Evolutionary conservation across 306 rosid genomes (phyloP).

Genomic region (Sicyos edulis): DNA sequence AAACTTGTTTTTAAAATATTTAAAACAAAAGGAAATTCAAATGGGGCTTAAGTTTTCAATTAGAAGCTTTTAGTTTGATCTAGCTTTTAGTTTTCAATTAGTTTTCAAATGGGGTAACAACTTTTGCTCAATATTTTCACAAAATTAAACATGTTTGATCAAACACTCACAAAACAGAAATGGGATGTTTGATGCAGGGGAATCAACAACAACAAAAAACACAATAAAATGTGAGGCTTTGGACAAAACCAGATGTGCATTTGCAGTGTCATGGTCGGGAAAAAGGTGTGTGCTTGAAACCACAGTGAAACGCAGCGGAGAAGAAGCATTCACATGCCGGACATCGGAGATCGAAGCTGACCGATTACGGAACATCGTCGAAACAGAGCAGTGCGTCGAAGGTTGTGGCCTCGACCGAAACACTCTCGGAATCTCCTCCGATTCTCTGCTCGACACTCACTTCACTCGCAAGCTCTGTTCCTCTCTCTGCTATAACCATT

Average conservation of each 20-base stretch:
- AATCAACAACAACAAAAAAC: background rate
- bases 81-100: too few species aligned
- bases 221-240: background rate
- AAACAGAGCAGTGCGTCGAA: conserved; percentile 50
- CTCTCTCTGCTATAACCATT: conserved; percentile 46
- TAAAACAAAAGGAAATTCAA: too few species aligned
- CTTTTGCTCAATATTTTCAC: too few species aligned
- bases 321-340: conserved; percentile 61
- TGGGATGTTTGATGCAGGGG: background rate
- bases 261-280: conserved; percentile 56
- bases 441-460: conserved; percentile 54
- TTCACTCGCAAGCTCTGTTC: conserved; percentile 68
- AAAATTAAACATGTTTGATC: too few species aligned
- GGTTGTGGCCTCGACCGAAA: conserved; percentile 66
- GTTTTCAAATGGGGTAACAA: too few species aligned
- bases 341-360: conserved; percentile 71
- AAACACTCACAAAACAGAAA: too few species aligned
- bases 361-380: conserved; percentile 50
- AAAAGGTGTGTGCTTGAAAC: conserved; percentile 82
- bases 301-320: conserved; percentile 49
- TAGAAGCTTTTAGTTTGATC: too few species aligned
- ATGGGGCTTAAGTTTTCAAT: too few species aligned
- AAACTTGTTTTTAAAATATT: too few species aligned
- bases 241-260: conserved; percentile 38
- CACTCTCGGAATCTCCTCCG: conserved; percentile 66